phyloP scores from a whole-genome alignment of 202 grass and related monocot species.

The Digitaria exilis region DNA sequence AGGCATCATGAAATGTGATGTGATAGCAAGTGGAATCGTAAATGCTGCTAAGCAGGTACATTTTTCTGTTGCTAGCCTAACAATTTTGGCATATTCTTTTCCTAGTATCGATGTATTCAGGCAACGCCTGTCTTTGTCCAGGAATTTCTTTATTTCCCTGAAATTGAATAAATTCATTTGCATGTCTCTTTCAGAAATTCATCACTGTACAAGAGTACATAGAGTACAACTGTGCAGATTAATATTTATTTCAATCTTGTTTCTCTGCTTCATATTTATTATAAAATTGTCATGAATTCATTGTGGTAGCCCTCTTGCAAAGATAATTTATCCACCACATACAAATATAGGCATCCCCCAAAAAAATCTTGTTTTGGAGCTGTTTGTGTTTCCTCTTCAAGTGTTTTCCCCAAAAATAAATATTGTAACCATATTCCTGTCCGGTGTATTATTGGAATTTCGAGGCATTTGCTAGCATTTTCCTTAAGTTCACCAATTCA shows the following conservation, averaged over 20 bases:
- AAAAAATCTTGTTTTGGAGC: background rate
- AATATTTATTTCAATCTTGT: constrained; percentile 21
- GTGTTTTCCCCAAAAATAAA: too few species aligned
- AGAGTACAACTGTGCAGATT: background rate
- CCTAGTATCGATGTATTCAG: background rate
- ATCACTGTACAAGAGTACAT: background rate
- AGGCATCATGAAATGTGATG: constrained; percentile 98
- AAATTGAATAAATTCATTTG: background rate
- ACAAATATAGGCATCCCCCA: background rate
- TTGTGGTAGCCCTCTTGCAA: too few species aligned
- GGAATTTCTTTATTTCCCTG: background rate
- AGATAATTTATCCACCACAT: background rate
- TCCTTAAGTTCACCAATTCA: background rate
- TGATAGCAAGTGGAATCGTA: constrained; percentile 98
- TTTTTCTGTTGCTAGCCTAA: background rate
- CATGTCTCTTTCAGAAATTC: background rate
- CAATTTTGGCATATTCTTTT: background rate
- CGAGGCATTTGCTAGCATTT: background rate
- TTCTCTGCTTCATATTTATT: background rate
- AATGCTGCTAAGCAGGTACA: constrained; percentile 91
- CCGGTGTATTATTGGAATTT: background rate
- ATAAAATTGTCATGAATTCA: background rate
- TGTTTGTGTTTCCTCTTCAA: background rate
- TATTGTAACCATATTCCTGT: background rate
- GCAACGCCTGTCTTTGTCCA: background rate